These are phyloP conservation scores for Isabelozyma pseudorhagii DNA, from an alignment of 805 yeast species.

Conservation along the genomic window DNA sequence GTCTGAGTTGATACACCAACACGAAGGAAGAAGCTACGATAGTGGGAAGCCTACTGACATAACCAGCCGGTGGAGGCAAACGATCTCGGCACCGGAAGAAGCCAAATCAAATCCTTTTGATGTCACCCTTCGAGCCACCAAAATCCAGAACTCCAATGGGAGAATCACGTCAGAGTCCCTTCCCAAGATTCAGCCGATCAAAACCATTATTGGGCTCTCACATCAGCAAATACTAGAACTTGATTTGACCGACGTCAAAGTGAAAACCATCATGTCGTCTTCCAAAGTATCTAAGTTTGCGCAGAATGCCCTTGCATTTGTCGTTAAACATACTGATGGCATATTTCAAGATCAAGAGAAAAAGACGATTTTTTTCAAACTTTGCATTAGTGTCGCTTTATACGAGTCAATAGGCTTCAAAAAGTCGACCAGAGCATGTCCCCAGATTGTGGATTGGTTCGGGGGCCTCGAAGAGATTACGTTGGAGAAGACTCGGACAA, in stretches of 20 bases:
- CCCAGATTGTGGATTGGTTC: slow-evolving; percentile 25
- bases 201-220: slow-evolving; percentile 36
- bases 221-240: slow-evolving; percentile 31
- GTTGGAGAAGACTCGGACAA: slow-evolving; percentile 28
- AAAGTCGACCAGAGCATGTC: slow-evolving; percentile 18
- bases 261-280: slow-evolving; percentile 32
- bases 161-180: slow-evolving; percentile 16
- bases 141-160: slow-evolving; percentile 8
- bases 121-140: slow-evolving; percentile 22
- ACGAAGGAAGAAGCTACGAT: not conserved
- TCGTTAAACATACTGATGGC: slow-evolving; percentile 18
- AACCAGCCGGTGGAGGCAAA: not conserved
- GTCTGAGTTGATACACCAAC: slow-evolving; percentile 4
- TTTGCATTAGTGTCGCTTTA: slow-evolving; percentile 34
- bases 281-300: slow-evolving; percentile 28
- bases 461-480: slow-evolving; percentile 29
- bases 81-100: not conserved
- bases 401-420: slow-evolving; percentile 34
- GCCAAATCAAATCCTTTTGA: slow-evolving; percentile 15
- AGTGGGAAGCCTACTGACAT: not conserved
- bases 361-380: slow-evolving; percentile 20
- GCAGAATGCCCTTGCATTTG: slow-evolving; percentile 22
- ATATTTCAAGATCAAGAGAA: slow-evolving; percentile 18
- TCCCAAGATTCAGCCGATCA: slow-evolving; percentile 29
- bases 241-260: slow-evolving; percentile 32